These are phyloP conservation scores for Stemphylium beticola DNA, from an alignment of 2,329 filamentous ascomycete species.

Conservation along the genomic window DNA sequence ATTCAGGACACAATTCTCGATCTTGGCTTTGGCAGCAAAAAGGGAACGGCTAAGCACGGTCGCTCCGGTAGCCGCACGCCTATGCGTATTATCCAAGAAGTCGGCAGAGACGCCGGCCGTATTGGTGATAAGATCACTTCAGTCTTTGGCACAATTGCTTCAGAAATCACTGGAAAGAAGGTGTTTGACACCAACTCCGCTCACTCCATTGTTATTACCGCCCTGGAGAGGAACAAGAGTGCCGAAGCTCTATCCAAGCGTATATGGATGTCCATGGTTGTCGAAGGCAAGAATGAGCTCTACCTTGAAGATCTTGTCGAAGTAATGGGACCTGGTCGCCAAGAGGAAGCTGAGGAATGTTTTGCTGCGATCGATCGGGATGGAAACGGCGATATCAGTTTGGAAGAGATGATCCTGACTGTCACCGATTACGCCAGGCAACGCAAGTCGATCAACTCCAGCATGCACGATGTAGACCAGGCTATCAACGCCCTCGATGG, in stretches of 20 bases:
- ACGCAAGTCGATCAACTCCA: slow-evolving; percentile 85
- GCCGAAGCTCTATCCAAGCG: slow-evolving; percentile 92
- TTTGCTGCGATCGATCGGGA: slow-evolving; percentile 84
- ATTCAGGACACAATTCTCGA: slow-evolving; percentile 75
- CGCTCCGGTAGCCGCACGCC: slow-evolving; percentile 73
- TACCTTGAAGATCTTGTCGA: slow-evolving; percentile 83
- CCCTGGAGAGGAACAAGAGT: slow-evolving; percentile 80
- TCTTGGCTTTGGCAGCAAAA: slow-evolving; percentile 66
- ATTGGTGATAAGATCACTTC: slow-evolving; percentile 93
- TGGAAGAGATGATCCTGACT: slow-evolving; percentile 94
- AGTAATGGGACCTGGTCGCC: slow-evolving; percentile 78
- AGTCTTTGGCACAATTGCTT: slow-evolving; percentile 89
- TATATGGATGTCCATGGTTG: slow-evolving; percentile 97
- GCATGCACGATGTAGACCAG: slow-evolving; percentile 97
- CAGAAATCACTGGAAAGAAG: slow-evolving; percentile 93
- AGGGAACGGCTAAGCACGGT: slow-evolving; percentile 53
- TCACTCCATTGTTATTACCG: slow-evolving; percentile 87
- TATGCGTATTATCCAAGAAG: slow-evolving; percentile 73
- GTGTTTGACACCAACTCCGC: slow-evolving; percentile 92
- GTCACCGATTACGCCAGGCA: slow-evolving; percentile 83
- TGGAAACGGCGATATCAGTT: slow-evolving; percentile 88
- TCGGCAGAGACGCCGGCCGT: slow-evolving; percentile 71
- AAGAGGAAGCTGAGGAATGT: slow-evolving; percentile 81
- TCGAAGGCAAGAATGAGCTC: slow-evolving; percentile 83
- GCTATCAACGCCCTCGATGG: slow-evolving; percentile 90